phyloP scores from a whole-genome alignment of 257 asterid genomes.

The Fraxinus cuspidata region DNA sequence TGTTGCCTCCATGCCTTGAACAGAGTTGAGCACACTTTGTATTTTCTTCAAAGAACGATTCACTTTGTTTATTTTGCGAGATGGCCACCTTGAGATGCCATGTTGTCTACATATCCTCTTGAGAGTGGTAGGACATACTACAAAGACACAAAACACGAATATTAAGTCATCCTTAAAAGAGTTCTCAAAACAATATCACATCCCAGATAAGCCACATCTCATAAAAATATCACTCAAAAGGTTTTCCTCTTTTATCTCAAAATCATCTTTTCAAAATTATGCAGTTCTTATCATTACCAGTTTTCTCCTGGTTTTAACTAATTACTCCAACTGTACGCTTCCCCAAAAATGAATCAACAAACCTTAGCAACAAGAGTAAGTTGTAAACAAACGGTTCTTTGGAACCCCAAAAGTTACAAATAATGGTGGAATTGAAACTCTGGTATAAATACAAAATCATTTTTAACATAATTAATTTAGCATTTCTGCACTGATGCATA shows the following conservation, averaged over 20 bases:
- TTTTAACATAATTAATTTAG: neutral
- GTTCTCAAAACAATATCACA: neutral
- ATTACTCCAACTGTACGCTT: neutral
- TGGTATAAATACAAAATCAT: neutral
- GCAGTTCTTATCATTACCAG: neutral
- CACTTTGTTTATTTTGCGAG: too few species aligned
- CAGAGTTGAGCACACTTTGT: slow-evolving; percentile 67
- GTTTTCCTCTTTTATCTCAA: neutral
- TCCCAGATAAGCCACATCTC: neutral
- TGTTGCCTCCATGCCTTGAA: slow-evolving; percentile 66
- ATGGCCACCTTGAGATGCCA: slow-evolving; percentile 88
- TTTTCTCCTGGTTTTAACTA: neutral
- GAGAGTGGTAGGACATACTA: slow-evolving; percentile 83
- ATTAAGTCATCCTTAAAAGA: neutral
- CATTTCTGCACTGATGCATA: neutral
- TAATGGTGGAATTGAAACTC: neutral
- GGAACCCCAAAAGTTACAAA: too few species aligned
- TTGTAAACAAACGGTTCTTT: too few species aligned
- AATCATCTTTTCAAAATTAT: neutral
- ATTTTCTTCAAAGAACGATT: slow-evolving; percentile 56
- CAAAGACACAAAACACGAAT: slow-evolving; percentile 2
- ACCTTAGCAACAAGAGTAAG: neutral
- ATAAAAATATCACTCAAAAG: neutral
- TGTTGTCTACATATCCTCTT: slow-evolving; percentile 80
- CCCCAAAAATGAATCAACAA: neutral